Base-by-base conservation (phyloP, 805 yeast species). In the Yamadazyma sp. region DNA sequence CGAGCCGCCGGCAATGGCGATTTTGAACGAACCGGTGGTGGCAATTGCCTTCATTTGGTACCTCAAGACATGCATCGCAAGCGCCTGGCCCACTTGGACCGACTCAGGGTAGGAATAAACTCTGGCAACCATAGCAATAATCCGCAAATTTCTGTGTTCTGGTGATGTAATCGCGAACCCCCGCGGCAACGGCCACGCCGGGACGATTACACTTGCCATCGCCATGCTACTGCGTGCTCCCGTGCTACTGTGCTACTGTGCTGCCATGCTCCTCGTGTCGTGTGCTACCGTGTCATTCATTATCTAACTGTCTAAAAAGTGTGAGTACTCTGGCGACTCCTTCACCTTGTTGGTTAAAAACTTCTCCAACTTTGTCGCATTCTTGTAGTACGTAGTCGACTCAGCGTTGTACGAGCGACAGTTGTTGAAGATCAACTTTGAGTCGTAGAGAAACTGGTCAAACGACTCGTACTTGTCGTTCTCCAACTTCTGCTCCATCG, bases 351-450 rank as follows among this genome's bases (percentile, higher is more conserved):
- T 64, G 53, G 79, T 78, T 66, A 93, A 77, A 52, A 89, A 90
- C 64, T 89, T 91, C 62, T 93, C 99, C 53, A 93, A 72, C 58
- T 91, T 87, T 48, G 81, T 87, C 14, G 99, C 99, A 63, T 91
- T 89, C 61, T 93, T 93, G 70, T 74, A 93, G 60, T 93, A 93
- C 0, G 99, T 90, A 3, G 99, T 93, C 24, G 84, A 80, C 53
- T 93, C 98, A 42, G 91, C 87, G 57, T 93, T 93, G 66, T 93
- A 93, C 35, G 85, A 73, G 39, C 97, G 76, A 66, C 99, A 93
- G 57, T 93, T 93, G 54, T 85, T 84, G 67, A 85, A 90, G 18
- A 93, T 78, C 53, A 93, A 70, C 43, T 83, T 77, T 28, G 93
- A 79, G 63, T 93, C 99, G 59, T 89, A 85, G 40, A 90, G 73